phyloP scores from a whole-genome alignment of 2,329 filamentous ascomycete genomes.

The Fonsecaea pugnacius region DNA sequence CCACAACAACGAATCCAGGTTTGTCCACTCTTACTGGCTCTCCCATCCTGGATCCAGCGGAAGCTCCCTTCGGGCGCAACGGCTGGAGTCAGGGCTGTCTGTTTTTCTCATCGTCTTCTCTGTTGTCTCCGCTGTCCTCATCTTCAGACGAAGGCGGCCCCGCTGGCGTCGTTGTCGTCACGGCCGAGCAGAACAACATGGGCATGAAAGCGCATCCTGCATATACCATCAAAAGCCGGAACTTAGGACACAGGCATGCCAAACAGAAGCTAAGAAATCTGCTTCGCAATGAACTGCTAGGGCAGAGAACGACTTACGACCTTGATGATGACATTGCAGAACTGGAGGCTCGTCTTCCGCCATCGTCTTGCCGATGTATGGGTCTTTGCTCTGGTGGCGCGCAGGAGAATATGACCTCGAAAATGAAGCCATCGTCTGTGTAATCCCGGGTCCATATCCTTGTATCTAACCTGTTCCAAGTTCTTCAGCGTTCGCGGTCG shows the following conservation, averaged over 20 bases:
- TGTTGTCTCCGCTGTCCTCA: not conserved
- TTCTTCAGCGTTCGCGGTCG: not conserved
- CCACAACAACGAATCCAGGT: not conserved
- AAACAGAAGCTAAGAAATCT: not conserved
- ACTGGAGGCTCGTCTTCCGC: not conserved
- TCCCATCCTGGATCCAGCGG: not conserved
- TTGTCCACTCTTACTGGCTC: not conserved
- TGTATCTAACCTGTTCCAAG: not conserved
- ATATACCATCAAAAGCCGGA: not conserved
- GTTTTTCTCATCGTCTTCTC: not conserved
- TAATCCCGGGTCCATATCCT: not conserved
- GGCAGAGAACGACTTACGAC: not conserved
- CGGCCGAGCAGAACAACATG: not conserved
- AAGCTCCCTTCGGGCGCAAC: not conserved
- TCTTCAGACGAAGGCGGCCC: not conserved
- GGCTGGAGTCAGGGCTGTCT: not conserved
- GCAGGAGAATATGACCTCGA: not conserved
- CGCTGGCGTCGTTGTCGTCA: no score
- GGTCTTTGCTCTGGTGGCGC: not conserved
- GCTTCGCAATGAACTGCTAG: not conserved
- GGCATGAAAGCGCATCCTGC: not conserved
- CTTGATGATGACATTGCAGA: not conserved
- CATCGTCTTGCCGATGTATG: not conserved
- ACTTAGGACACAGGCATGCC: not conserved
- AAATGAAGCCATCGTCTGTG: not conserved